These are phyloP conservation scores for Atkinsonella hypoxylon DNA, from an alignment of 2,329 filamentous ascomycete genomes.

Conservation along the genomic window DNA sequence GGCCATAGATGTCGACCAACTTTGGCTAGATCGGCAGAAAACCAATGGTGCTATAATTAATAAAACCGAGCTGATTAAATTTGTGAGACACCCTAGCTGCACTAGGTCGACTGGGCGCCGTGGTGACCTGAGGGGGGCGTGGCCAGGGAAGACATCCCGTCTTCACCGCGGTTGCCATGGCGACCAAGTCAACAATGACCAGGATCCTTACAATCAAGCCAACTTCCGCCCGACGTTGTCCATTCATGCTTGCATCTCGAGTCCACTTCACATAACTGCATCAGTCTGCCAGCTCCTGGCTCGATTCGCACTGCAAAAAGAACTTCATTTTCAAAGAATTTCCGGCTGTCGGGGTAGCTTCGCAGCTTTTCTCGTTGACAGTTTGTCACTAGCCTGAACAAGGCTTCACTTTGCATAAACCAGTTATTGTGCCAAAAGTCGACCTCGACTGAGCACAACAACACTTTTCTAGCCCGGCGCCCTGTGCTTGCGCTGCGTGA, in stretches of 20 bases:
- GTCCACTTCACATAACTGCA: constrained; percentile 11
- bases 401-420: constrained; percentile 15
- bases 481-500: constrained; percentile 76
- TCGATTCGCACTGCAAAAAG: constrained; percentile 2
- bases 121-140: constrained; percentile 10
- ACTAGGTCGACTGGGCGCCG: constrained; percentile 5
- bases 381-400: constrained; percentile 18
- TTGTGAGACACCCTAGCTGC: constrained; percentile 6
- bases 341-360: constrained; percentile 9
- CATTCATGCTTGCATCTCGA: constrained; percentile 16
- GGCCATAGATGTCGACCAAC: not conserved
- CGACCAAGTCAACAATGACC: constrained; percentile 20
- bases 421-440: constrained; percentile 22
- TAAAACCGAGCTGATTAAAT: not conserved
- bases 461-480: constrained; percentile 53
- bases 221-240: constrained; percentile 11
- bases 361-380: constrained; percentile 10
- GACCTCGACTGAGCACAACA: constrained; percentile 36
- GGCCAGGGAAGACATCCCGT: not conserved
- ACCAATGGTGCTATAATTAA: not conserved
- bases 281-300: constrained; percentile 6
- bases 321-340: constrained; percentile 3
- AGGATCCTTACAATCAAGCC: constrained; percentile 13
- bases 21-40: not conserved
- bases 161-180: constrained; percentile 19